A percentile compares a stretch with the other conserved stretches of the same genome.
Conservation (phyloP, 2,329 filamentous ascomycete species). For the Tolypocladium capitatum region DNA sequence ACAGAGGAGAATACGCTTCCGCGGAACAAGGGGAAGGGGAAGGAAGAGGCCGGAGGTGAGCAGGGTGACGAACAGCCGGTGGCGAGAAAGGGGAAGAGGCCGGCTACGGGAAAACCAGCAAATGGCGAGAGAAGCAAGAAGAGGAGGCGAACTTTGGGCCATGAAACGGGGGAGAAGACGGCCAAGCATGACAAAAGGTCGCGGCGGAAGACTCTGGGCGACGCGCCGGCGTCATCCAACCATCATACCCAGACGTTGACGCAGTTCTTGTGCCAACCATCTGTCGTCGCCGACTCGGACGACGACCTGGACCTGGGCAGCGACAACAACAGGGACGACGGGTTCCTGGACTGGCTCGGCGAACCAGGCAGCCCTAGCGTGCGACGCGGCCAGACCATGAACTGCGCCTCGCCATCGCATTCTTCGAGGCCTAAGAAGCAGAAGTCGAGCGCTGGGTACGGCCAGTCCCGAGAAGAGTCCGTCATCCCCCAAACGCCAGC, state of each 20-base stretch:
- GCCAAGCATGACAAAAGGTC: constrained; percentile 8
- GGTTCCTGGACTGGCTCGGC: constrained; percentile 20
- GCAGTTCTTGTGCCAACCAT: constrained; percentile 19
- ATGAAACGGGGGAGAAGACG: constrained; percentile 9
- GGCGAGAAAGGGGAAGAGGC: constrained; percentile 11
- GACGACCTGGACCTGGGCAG: constrained; percentile 17
- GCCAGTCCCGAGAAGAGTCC: constrained; percentile 15
- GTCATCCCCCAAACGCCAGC: constrained; percentile 30
- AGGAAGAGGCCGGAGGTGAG: not conserved
- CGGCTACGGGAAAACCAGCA: not conserved
- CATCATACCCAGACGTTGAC: constrained; percentile 30
- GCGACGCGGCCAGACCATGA: constrained; percentile 1
- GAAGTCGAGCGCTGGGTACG: not conserved
- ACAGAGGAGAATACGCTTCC: constrained; percentile 8
- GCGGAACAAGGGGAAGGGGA: not conserved
- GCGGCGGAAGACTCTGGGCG: constrained; percentile 19
- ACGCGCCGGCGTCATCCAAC: constrained; percentile 14
- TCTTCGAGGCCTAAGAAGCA: not conserved
- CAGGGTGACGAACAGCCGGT: constrained; percentile 11
- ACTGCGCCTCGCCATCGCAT: not conserved
- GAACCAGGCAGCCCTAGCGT: constrained; percentile 15
- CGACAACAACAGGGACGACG: constrained; percentile 9
- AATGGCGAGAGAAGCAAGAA: constrained; percentile 6
- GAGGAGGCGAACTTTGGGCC: constrained; percentile 15
- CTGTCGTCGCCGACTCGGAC: constrained; percentile 24